Evolutionary conservation across 2,329 filamentous ascomycete species (phyloP).

Genomic region (Ceratocystis diversiconidia): DNA sequence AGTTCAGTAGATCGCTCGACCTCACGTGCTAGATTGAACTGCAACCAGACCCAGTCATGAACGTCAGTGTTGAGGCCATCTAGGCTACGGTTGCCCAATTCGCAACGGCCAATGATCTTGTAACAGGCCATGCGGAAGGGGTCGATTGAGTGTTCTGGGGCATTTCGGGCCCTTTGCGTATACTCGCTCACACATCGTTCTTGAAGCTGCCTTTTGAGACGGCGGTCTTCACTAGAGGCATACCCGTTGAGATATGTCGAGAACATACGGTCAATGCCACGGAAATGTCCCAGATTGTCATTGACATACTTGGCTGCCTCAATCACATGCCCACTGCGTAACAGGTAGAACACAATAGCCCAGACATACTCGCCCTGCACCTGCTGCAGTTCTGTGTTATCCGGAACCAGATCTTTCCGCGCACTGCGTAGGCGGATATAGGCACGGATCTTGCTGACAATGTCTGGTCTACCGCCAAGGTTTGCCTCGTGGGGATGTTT

Average conservation of each 20-base stretch:
- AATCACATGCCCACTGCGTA: conserved; percentile 68
- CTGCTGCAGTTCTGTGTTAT: conserved; percentile 67
- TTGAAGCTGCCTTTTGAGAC: conserved; percentile 64
- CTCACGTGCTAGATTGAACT: conserved; percentile 55
- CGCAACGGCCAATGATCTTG: conserved; percentile 81
- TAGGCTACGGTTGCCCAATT: conserved; percentile 48
- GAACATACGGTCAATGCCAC: conserved; percentile 82
- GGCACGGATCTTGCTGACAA: conserved; percentile 80
- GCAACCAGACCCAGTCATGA: conserved; percentile 59
- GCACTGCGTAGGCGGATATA: conserved; percentile 71
- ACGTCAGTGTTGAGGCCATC: conserved; percentile 50
- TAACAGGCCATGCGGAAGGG: conserved; percentile 96
- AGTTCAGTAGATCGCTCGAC: conserved; percentile 49
- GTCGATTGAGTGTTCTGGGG: conserved; percentile 75
- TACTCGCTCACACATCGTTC: conserved; percentile 85
- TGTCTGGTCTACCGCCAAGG: conserved; percentile 74
- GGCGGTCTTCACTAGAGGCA: conserved; percentile 58
- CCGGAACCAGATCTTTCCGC: conserved; percentile 70
- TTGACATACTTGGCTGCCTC: conserved; percentile 83
- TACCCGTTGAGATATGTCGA: conserved; percentile 77
- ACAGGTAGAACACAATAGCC: conserved; percentile 84
- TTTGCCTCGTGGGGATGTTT: conserved; percentile 81
- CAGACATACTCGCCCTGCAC: conserved; percentile 75
- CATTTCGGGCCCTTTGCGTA: conserved; percentile 68
- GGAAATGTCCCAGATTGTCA: conserved; percentile 64